phyloP scores from a whole-genome alignment of 305 asterid species.

The Ilex paraguariensis region DNA sequence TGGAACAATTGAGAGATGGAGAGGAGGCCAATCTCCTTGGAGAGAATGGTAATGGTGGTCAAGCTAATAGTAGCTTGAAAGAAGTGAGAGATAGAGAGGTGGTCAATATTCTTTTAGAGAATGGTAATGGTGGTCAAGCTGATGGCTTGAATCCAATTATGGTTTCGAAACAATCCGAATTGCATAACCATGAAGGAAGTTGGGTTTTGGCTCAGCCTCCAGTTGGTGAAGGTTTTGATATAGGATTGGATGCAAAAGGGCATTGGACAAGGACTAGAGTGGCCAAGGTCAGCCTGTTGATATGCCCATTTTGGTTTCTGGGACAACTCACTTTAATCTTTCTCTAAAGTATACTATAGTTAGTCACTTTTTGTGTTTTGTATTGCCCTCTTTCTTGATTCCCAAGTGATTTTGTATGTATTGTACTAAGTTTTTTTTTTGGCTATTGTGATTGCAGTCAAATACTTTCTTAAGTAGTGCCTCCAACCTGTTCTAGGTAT shows the following conservation, averaged over 20 bases:
- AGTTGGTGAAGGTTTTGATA: constrained; percentile 12
- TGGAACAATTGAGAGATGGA: constrained; percentile 30
- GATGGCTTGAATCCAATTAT: constrained; percentile 20
- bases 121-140: constrained; percentile 16
- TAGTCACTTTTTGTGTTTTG: constrained; percentile 24
- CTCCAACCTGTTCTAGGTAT: constrained; percentile 83
- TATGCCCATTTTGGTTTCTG: constrained; percentile 87
- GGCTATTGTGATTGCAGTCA: no score
- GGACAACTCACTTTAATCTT: constrained; percentile 91
- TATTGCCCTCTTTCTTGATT: constrained; percentile 2
- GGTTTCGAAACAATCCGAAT: constrained; percentile 14
- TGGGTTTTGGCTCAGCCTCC: constrained; percentile 7
- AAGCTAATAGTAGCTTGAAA: constrained; percentile 23
- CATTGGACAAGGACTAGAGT: constrained; percentile 81
- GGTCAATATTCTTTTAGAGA: constrained; percentile 45
- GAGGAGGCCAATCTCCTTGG: constrained; percentile 66
- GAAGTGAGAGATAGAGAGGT: constrained; percentile 45
- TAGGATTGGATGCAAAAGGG: constrained; percentile 65
- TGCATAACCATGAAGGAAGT: constrained; percentile 12
- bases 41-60: constrained; percentile 18
- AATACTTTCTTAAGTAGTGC: constrained; percentile 89
- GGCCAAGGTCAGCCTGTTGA: constrained; percentile 80
- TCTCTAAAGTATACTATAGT: constrained; percentile 95
- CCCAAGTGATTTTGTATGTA: not conserved
- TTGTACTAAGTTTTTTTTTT: constrained; percentile 13